These are phyloP conservation scores for Ustulina deusta DNA, from an alignment of 2,329 filamentous ascomycete genomes.

Conservation along the genomic window DNA sequence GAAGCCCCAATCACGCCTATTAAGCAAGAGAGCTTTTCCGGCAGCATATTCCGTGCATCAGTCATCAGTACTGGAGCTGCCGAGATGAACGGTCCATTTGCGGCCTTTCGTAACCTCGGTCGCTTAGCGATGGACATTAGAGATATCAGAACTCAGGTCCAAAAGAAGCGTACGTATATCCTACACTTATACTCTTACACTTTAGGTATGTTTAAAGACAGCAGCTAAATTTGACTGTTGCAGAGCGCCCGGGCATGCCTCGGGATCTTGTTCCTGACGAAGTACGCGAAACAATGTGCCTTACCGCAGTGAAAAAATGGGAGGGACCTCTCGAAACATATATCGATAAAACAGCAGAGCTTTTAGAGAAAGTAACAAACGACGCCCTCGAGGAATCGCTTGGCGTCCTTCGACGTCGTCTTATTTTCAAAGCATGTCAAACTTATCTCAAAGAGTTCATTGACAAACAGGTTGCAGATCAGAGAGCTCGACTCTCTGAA, in stretches of 20 bases:
- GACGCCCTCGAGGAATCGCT: constrained; percentile 62
- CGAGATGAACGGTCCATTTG: constrained; percentile 51
- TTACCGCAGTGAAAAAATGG: constrained; percentile 71
- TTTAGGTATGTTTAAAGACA: too few species aligned
- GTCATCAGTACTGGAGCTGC: constrained; percentile 33
- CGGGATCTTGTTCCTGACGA: constrained; percentile 67
- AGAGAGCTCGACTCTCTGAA: constrained; percentile 55
- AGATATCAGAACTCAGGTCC: constrained; percentile 67
- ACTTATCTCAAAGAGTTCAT: constrained; percentile 61
- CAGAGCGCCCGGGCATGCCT: constrained; percentile 66
- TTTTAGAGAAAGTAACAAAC: constrained; percentile 62
- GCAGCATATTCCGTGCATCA: constrained; percentile 48
- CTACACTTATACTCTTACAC: too few species aligned
- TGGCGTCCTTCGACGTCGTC: constrained; percentile 58
- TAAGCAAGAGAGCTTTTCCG: constrained; percentile 54
- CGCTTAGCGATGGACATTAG: constrained; percentile 60
- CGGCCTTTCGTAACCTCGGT: constrained; percentile 55
- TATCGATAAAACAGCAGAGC: constrained; percentile 59
- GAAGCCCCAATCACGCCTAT: constrained; percentile 44
- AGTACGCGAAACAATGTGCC: constrained; percentile 69
- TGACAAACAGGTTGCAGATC: constrained; percentile 52
- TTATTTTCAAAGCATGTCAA: constrained; percentile 63
- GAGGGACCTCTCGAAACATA: constrained; percentile 63
- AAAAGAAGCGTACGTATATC: constrained; percentile 57
- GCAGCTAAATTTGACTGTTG: neutral